A percentile compares a stretch with the other conserved stretches of the same genome.
These are phyloP conservation scores for Carex arenaria DNA, from an alignment of 202 grass and related monocot genomes.

Conservation along the genomic window DNA sequence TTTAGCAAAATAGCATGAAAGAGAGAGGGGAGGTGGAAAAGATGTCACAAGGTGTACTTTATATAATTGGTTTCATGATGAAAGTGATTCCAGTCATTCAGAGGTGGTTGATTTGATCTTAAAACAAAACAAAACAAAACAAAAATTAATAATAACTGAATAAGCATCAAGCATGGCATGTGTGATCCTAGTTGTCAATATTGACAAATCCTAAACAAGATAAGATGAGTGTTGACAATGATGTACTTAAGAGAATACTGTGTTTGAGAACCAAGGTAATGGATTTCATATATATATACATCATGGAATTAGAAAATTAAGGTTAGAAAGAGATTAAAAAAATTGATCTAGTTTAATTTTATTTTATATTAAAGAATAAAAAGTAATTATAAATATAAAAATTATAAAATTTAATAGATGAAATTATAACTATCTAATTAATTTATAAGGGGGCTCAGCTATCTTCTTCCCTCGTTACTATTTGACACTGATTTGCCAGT, in stretches of 20 bases:
- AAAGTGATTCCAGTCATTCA: constrained; percentile 19
- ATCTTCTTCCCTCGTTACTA: no score
- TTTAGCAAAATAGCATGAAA: constrained; percentile 7
- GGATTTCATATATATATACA: not conserved
- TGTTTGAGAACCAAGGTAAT: not conserved
- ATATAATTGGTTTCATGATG: constrained; percentile 19
- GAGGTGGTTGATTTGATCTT: constrained; percentile 17
- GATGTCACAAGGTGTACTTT: constrained; percentile 14
- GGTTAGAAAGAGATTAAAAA: no score
- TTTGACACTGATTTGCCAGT: no score
- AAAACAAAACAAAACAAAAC: not conserved
- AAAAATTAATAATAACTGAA: constrained; percentile 3
- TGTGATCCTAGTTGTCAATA: not conserved
- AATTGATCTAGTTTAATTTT: no score
- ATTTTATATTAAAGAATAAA: not conserved
- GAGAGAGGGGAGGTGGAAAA: not conserved
- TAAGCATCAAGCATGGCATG: not conserved
- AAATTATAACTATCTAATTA: no score
- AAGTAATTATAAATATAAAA: not conserved
- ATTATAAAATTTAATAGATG: no score
- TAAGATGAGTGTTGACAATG: not conserved
- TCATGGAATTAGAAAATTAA: no score
- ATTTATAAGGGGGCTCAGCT: not conserved
- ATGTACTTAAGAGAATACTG: not conserved
- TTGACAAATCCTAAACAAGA: not conserved